Base-by-base conservation (phyloP, 257 asterid genomes). In the Solanum bulbocastanum region DNA sequence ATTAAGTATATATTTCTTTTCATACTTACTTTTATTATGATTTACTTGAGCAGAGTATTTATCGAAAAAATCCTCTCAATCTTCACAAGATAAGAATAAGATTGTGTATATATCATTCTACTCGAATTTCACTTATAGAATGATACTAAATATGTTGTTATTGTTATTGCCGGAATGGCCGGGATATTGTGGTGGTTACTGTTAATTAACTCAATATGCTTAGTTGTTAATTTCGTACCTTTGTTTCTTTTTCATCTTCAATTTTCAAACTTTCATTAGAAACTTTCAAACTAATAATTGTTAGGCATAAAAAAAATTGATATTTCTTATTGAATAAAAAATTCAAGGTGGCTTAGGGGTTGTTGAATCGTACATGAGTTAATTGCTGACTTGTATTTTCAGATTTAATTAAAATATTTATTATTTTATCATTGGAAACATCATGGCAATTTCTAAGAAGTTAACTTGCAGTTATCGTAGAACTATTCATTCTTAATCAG, bases 1-100 rank as follows among this genome's bases (percentile, higher is more conserved):
- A 52, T 16, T 52, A 16, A 2, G 5, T 40, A 39, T 13, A 30
- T 15, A 15, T 52, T 52, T 52, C 20, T 16, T 52, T 52, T 2
- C 23, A 6, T 16, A 52, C 1, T 16, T 52, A 0, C 5, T 52
- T 52, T 16, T 1, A 52, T 52, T 3, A 52, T 16, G 62, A 16
- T 52, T 52, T 16, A 52, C 0, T 52, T 52, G 3, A 52, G 9
- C 3, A 52, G 4, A 16, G 1, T 9, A 16, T 52, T 1, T 52
- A 52, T 18, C 1, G 62, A 3, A 42, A 16, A 14, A 5, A 46
- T 0, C 0, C 0, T 52, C 4, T 16, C n/a, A 52, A 18, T 0
- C 23, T 52, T 52, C 1, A 52, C 1, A 52, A 52, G 62, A 18
- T 16, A 52, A 52, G 4, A 52, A 16, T 52, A 52, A 52, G 9